A percentile compares a stretch with the other conserved stretches of the same genome.
phyloP scores from a whole-genome alignment of 2,329 filamentous ascomycete species.

The Pseudogymnoascus sp. region DNA sequence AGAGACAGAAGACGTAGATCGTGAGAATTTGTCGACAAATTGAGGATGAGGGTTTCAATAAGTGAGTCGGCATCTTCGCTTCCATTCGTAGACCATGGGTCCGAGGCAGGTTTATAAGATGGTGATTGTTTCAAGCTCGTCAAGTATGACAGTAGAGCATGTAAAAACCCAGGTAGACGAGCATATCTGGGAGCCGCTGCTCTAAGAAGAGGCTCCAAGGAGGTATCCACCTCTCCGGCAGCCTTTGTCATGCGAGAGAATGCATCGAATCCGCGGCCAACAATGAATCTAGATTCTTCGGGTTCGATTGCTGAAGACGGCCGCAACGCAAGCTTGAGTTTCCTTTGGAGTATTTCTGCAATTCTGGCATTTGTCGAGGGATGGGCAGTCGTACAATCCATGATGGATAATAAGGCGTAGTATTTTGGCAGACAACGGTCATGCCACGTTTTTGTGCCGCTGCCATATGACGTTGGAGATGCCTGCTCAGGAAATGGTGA shows the following conservation, averaged over 20 bases:
- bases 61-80: constrained; percentile 52
- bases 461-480: constrained; percentile 43
- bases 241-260: constrained; percentile 60
- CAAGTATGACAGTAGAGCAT: constrained; percentile 54
- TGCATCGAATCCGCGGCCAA: constrained; percentile 66
- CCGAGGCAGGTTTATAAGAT: constrained; percentile 11
- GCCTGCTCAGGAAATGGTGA: constrained; percentile 59
- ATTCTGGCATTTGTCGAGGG: constrained; percentile 61
- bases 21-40: constrained; percentile 69
- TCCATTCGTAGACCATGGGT: constrained; percentile 4
- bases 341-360: constrained; percentile 56
- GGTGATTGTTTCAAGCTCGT: constrained; percentile 18
- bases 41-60: constrained; percentile 58
- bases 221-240: constrained; percentile 49
- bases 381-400: constrained; percentile 55
- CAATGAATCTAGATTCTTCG: constrained; percentile 63
- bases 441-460: constrained; percentile 55
- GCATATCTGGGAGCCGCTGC: constrained; percentile 60
- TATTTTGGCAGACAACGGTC: constrained; percentile 60
- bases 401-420: constrained; percentile 57
- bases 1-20: constrained; percentile 66
- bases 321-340: constrained; percentile 57
- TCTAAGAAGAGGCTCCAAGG: constrained; percentile 58
- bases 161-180: constrained; percentile 57
- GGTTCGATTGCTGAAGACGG: constrained; percentile 52